Base-by-base conservation (phyloP, 1,284 basidiomycete species). In the Rhodofomes roseus region DNA sequence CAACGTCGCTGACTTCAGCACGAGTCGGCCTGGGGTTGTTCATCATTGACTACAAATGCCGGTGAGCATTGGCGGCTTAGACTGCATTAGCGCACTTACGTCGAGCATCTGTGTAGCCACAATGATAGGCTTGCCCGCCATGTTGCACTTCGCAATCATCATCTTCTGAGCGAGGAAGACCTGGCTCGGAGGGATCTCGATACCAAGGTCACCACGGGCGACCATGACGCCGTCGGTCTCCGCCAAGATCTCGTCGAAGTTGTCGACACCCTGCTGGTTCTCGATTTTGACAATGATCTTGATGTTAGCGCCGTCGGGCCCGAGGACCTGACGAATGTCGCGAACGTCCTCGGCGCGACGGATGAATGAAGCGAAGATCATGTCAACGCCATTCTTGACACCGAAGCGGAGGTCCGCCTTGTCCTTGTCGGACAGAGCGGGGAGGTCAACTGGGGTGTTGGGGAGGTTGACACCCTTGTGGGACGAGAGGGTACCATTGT, bases 31-130 rank as follows among this genome's bases (percentile, higher is more conserved):
- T 84, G 60, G 96, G 96, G 83, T 98, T 98, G 81, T 93, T 94
- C 62, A 95, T 96, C 95, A 96, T 97, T 12, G 94, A 96, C 89
- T 91, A 68, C 34, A 39, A 18, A 31, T 16, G 20, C 27, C 6
- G 27, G 16, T 43, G 29, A 37, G 37, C 34, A 29, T n/a, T 54
- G 4, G 29, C 27, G 54, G 67, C 60, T 59, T 43, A n/a, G 18
- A 40, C 6, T 40, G 5, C 9, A 14, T n/a, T 6, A 31, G 37
- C 55, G 56, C 57, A 41, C 82, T 70, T 68, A 91, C 90, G 83
- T 99, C 97, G 68, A 99, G 89, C 97, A 99, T 99, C 78, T 99
- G 97, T 20, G 97, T 99, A 22, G 97, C 97, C 68, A 97, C 97
- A 72, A 99, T 99, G 71, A 94, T 93, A 56, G 97, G 96, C 82